Base-by-base conservation (phyloP, 2,329 filamentous ascomycete genomes). In the Passalora sequoiae region DNA sequence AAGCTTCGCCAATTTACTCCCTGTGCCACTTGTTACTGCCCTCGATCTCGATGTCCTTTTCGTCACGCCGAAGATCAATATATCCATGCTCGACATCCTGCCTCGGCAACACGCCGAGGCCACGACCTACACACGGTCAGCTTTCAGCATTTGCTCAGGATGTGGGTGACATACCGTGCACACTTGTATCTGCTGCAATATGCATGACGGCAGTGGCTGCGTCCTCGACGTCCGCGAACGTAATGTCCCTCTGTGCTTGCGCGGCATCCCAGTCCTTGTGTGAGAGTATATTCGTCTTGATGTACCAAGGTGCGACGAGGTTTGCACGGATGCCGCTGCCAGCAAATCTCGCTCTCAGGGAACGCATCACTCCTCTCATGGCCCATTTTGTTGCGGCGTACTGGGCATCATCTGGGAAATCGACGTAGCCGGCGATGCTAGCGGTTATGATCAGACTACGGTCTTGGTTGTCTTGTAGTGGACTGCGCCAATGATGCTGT, bases 401-500 rank as follows among this genome's bases (percentile, higher is more conserved):
- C n/a, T 37, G 32, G 9, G 27, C 15, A 12, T 37, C 19, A 10
- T n/a, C 15, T 2, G 27, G 9, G 21, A 33, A 20, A 15, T 38
- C 37, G 17, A 17, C 24, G 8, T 28, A 33, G 4, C 35, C 42
- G 4, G 42, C 36, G 15, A 40, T 9, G 21, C 35, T 44, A 9
- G 35, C 15, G 4, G 42, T 40, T 13, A 44, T 19, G 22, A 44
- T 35, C 10, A 44, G 36, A 22, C 42, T 32, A 15, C 33, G 33
- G 9, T 22, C 19, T 16, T 39, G 25, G 24, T 27, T 4, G 3
- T 22, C 28, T 15, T 40, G 24, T 13, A 29, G 38, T 3, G 8
- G 28, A 15, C 21, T 17, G 6, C 40, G 40, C 15, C 36, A 38
- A 15, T 38, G 19, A 20, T 38, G 33, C n/a, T 13, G 9, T 15